Base-by-base conservation (phyloP, 2,329 filamentous ascomycete species). In the Didymella pinodella region DNA sequence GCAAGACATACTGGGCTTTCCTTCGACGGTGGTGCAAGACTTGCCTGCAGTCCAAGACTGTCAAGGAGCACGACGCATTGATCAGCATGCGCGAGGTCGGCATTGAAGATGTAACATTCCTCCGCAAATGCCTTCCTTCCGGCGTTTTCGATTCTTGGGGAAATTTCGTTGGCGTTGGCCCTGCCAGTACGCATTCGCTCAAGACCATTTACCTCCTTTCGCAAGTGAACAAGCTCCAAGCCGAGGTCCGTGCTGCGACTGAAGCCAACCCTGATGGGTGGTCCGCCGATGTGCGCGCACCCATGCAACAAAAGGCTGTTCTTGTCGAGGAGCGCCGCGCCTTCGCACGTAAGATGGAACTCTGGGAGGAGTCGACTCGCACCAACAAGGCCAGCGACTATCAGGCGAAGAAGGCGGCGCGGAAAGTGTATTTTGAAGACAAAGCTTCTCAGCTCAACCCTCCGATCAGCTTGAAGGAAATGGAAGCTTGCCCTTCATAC, bases 1-100 rank as follows among this genome's bases (percentile, higher is more conserved):
- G 78, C 61, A 79, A 79, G 63, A 77, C 77, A 4, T 80, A 79
- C 57, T 80, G 78, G 78, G 75, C 75, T 2, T 79, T 79, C 48
- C 70, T 76, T 22, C 73, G 76, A 11, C 74, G 78, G n/a, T 79
- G 76, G 76, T 80, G 78, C 63, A 75, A 76, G 49, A 62, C 63
- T 8, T 80, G 78, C 58, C 66, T 79, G 48, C 68, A 70, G 16
- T 61, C 63, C 10, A 77, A 77, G 50, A 73, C 70, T 6, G 48
- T 74, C 36, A 69, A 69, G 53, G 68, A 76, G 56, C 66, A 68
- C 25, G 75, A 76, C 11, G 72, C 70, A 7, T 45, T 72, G 46
- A 61, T 56, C 48, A 38, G 71, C 54, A 62, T 74, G 45, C 68
- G 70, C 49, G 65, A 65, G n/a, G 60, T 54, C 2, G 61, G 65